Percentiles rank a stretch among this genome's conserved stretches.
phyloP scores from a whole-genome alignment of 176 grass and related monocot genomes.

The Cenchrus americanus region DNA sequence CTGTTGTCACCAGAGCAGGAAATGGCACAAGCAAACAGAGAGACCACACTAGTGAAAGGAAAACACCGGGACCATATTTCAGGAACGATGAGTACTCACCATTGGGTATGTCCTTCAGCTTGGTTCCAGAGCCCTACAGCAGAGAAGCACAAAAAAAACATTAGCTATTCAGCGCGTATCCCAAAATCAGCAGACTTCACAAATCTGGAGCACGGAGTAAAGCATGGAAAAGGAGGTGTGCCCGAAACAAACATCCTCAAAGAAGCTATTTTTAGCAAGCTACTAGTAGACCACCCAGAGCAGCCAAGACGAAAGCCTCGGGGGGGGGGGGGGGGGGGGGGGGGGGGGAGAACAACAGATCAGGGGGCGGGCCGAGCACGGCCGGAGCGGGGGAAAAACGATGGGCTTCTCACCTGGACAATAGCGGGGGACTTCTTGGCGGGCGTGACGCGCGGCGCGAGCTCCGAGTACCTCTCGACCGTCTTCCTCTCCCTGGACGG shows the following conservation, averaged over 20 bases:
- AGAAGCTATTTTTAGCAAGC: background rate
- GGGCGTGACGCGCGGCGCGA: slow-evolving; percentile 48
- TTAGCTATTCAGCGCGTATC: too few relatives aligned
- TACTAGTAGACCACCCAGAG: background rate
- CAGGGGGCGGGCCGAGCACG: background rate
- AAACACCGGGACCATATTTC: background rate
- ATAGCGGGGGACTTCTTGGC: slow-evolving; percentile 68
- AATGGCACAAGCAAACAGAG: background rate
- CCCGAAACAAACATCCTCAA: background rate
- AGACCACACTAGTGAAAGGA: background rate
- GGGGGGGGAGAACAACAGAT: too few relatives aligned
- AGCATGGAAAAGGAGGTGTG: background rate
- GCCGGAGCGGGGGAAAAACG: too few relatives aligned
- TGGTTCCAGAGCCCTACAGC: slow-evolving; percentile 87
- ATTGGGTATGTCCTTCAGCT: slow-evolving; percentile 93
- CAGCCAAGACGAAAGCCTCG: background rate
- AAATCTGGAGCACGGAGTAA: background rate
- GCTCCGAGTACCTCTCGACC: slow-evolving; percentile 83
- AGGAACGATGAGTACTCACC: slow-evolving; percentile 44
- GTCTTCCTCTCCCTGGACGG: slow-evolving; percentile 89
- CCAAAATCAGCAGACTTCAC: background rate
- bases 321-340: too few relatives aligned
- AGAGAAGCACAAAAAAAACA: slow-evolving; percentile 5
- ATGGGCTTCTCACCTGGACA: slow-evolving; percentile 48
- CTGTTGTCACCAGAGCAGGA: too few relatives aligned